Percentiles rank a stretch among this genome's conserved stretches.
Evolutionary conservation across 176 grass and related monocot genomes (phyloP).

Genomic region (Oryza rufipogon): DNA sequence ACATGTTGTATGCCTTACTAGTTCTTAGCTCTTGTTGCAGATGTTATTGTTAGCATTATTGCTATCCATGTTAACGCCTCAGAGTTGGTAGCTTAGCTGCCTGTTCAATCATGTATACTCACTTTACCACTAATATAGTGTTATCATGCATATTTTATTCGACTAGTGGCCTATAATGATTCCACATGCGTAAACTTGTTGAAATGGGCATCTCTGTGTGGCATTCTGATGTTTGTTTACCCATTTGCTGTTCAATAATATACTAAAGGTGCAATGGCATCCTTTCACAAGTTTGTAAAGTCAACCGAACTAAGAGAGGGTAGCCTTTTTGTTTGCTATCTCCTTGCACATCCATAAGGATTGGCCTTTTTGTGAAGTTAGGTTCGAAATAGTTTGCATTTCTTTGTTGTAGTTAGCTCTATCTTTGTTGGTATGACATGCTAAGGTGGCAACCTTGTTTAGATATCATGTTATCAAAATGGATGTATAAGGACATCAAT

Average conservation of each 20-base stretch:
- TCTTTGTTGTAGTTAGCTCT: neutral
- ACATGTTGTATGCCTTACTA: neutral
- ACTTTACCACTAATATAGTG: neutral
- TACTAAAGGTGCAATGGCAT: neutral
- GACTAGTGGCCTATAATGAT: neutral
- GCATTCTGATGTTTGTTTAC: neutral
- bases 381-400: neutral
- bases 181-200: neutral
- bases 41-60: slow-evolving; percentile 29
- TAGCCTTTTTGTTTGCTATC: neutral
- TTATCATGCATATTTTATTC: neutral
- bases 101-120: slow-evolving; percentile 23
- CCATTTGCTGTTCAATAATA: neutral
- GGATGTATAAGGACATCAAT: neutral
- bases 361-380: neutral
- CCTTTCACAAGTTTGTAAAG: neutral
- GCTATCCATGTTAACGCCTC: slow-evolving; percentile 4
- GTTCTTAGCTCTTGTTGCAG: neutral
- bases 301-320: neutral
- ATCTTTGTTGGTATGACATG: neutral
- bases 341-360: neutral
- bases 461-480: neutral
- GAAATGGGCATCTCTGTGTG: neutral
- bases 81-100: slow-evolving; percentile 3
- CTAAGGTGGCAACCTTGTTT: slow-evolving; percentile 9